Percentiles rank a stretch among this genome's conserved stretches.
These are phyloP conservation scores for Zygoascus sp. DNA, from an alignment of 1,139 yeast genomes.

Conservation along the genomic window DNA sequence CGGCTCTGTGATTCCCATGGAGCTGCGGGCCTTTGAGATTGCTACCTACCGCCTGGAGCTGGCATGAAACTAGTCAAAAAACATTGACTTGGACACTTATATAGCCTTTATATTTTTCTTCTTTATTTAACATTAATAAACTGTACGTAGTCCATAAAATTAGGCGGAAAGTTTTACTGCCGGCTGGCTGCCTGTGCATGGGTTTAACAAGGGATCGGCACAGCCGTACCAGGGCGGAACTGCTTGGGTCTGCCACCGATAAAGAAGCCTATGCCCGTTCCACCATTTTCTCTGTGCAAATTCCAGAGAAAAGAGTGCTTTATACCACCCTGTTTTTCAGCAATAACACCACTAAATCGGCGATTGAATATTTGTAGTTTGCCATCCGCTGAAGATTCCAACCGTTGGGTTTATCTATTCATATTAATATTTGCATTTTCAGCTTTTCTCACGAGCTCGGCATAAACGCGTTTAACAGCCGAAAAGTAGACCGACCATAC, in stretches of 20 bases:
- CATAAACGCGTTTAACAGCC: not conserved
- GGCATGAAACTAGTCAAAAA: conserved; percentile 1
- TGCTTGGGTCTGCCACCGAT: too few relatives aligned
- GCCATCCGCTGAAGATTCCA: not conserved
- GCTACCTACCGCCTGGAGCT: conserved; percentile 43
- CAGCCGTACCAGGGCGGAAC: too few relatives aligned
- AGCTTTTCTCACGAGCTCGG: not conserved
- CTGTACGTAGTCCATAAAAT: not conserved
- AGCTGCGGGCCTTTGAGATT: conserved; percentile 72
- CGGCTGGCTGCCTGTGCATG: too few relatives aligned
- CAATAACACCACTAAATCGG: not conserved
- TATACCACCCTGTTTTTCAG: not conserved
- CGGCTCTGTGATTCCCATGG: conserved; percentile 39
- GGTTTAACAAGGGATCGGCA: too few relatives aligned
- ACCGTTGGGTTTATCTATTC: not conserved
- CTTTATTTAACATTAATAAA: not conserved
- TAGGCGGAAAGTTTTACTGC: too few relatives aligned
- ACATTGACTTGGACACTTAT: not conserved
- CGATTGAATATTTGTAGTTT: not conserved
- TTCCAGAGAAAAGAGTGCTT: not conserved
- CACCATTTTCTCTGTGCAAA: not conserved
- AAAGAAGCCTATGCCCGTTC: not conserved
- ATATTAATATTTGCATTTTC: not conserved
- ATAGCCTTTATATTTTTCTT: not conserved
- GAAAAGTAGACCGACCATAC: too few relatives aligned